Conservation (phyloP, 306 rosid species). For the Hylodesmum podocarpum region DNA sequence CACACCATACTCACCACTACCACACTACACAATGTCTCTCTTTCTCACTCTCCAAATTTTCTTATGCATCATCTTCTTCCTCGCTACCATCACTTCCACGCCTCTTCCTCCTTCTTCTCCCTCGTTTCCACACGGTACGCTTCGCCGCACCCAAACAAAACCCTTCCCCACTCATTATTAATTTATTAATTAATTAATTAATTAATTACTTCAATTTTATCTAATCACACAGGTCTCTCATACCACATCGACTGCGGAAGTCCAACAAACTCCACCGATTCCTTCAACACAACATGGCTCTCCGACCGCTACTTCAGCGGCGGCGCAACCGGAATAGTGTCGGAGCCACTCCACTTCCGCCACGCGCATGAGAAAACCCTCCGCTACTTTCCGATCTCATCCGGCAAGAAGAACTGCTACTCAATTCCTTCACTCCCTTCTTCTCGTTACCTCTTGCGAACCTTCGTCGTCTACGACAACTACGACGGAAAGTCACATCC, state of each 20-base stretch:
- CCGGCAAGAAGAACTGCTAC: slow-evolving; percentile 95
- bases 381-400: slow-evolving; percentile 74
- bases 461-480: slow-evolving; percentile 87
- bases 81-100: not conserved
- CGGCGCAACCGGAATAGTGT: slow-evolving; percentile 62
- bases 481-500: slow-evolving; percentile 90
- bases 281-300: slow-evolving; percentile 66
- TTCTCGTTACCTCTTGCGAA: slow-evolving; percentile 69
- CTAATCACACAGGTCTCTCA: slow-evolving; percentile 45
- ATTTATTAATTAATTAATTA: not conserved
- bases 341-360: slow-evolving; percentile 78
- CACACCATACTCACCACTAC: not conserved
- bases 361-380: slow-evolving; percentile 79
- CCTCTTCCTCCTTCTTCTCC: slow-evolving; percentile 20
- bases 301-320: slow-evolving; percentile 88
- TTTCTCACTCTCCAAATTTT: not conserved
- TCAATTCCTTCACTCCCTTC: slow-evolving; percentile 50
- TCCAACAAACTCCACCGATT: slow-evolving; percentile 57
- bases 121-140: not conserved
- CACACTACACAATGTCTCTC: slow-evolving; percentile 24
- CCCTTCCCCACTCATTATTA: not conserved
- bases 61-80: not conserved
- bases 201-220: not conserved
- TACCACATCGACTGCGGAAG: slow-evolving; percentile 86
- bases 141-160: not conserved